These are phyloP conservation scores for Chenopodium formosanum DNA, from an alignment of 148 eudicot species.

Conservation along the genomic window DNA sequence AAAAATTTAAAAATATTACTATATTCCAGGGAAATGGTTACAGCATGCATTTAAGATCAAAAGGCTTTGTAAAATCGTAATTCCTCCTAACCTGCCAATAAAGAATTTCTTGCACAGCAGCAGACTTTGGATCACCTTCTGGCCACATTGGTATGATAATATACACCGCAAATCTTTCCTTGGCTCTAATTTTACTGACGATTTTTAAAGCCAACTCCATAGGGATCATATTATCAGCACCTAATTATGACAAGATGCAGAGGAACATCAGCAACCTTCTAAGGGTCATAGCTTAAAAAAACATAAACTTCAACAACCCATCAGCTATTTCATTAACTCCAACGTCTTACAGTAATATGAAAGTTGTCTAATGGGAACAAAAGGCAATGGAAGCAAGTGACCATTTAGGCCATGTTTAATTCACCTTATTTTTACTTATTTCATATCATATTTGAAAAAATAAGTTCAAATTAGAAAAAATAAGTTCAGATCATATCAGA, in stretches of 20 bases:
- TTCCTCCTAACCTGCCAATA: constrained; percentile 79
- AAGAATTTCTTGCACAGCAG: constrained; percentile 89
- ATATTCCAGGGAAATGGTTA: not conserved
- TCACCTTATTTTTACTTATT: no score
- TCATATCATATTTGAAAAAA: no score
- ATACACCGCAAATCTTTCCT: constrained; percentile 88
- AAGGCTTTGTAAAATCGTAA: constrained; percentile 1
- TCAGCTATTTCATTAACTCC: not conserved
- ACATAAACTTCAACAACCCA: not conserved
- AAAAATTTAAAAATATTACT: not conserved
- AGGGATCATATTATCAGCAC: constrained; percentile 94
- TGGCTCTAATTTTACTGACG: constrained; percentile 80
- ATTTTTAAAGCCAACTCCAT: constrained; percentile 94
- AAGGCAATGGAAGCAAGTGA: not conserved
- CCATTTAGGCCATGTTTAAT: no score
- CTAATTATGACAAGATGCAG: constrained; percentile 38
- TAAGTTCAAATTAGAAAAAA: no score
- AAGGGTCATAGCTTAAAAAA: not conserved
- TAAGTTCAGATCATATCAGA: no score
- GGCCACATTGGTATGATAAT: constrained; percentile 98
- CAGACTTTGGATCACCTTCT: constrained; percentile 85
- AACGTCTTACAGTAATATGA: not conserved
- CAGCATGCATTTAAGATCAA: not conserved
- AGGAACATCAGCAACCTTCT: constrained; percentile 16
- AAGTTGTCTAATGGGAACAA: not conserved